These are phyloP conservation scores for Monosporascus sp. DNA, from an alignment of 2,329 filamentous ascomycete genomes.

Conservation along the genomic window DNA sequence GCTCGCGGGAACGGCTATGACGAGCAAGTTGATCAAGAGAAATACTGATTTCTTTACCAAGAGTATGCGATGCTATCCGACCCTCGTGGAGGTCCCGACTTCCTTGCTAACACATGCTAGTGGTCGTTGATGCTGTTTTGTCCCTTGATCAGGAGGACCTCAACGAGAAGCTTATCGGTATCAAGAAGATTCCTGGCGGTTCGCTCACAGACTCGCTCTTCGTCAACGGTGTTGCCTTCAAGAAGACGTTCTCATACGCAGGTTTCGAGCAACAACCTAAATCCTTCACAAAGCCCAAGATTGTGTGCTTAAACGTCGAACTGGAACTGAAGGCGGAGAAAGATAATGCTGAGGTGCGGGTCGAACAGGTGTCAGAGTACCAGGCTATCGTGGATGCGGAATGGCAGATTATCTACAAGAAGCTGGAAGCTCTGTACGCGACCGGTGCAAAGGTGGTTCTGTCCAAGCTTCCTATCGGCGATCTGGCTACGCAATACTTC, in stretches of 20 bases:
- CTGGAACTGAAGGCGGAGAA: constrained; percentile 98
- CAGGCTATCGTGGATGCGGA: constrained; percentile 98
- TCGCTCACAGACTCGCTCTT: constrained; percentile 94
- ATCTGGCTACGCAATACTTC: constrained; percentile 96
- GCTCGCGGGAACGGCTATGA: constrained; percentile 94
- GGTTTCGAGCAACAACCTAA: constrained; percentile 99
- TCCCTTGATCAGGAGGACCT: constrained; percentile 94
- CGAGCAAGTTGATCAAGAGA: constrained; percentile 97
- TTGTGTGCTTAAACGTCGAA: constrained; percentile 96
- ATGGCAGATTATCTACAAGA: constrained; percentile 99
- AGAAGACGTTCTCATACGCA: constrained; percentile 99
- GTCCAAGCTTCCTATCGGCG: constrained; percentile 94
- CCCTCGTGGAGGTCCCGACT: not conserved
- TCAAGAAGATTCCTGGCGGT: constrained; percentile 97
- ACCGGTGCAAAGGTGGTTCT: constrained; percentile 96
- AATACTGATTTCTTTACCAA: constrained; percentile 97
- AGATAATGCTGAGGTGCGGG: constrained; percentile 96
- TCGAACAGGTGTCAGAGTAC: constrained; percentile 98
- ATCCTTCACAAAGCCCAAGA: constrained; percentile 87
- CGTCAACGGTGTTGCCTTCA: constrained; percentile 97
- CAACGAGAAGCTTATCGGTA: constrained; percentile 94
- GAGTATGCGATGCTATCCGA: constrained; percentile 52
- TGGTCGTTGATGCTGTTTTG: constrained; percentile 96
- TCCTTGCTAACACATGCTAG: constrained; percentile 38
- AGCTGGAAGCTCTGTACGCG: constrained; percentile 90